These are phyloP conservation scores for Fusarium brevicatenulatum DNA, from an alignment of 2,329 filamentous ascomycete genomes.

Conservation along the genomic window DNA sequence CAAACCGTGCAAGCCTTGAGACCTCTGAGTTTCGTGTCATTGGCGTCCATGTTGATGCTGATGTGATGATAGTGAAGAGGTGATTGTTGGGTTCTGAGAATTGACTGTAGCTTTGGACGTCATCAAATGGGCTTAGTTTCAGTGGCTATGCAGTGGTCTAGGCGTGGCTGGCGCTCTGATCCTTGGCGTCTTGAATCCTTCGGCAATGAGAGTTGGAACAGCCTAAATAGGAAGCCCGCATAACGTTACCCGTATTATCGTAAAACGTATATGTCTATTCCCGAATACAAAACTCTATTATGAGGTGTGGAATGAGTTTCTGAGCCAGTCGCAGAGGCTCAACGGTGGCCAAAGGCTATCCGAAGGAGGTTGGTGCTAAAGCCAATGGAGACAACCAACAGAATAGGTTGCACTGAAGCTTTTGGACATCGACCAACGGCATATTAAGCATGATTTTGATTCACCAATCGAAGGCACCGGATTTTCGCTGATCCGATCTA, in stretches of 20 bases:
- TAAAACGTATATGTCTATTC: neutral
- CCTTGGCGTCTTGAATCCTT: neutral
- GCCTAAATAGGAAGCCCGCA: neutral
- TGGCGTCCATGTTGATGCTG: neutral
- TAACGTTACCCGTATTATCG: neutral
- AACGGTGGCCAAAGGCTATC: accelerated
- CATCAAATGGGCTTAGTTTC: neutral
- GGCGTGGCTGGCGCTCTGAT: neutral
- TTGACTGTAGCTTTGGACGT: neutral
- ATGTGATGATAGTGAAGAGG: neutral
- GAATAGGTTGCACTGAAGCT: neutral
- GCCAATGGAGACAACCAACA: too few relatives aligned
- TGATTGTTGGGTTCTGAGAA: neutral
- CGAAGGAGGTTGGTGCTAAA: too few relatives aligned
- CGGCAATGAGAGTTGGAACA: neutral
- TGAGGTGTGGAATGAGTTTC: neutral
- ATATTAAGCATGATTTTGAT: neutral
- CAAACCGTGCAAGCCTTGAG: constrained; percentile 16
- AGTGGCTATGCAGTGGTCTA: neutral
- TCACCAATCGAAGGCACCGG: neutral
- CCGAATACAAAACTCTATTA: neutral
- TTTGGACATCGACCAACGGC: neutral
- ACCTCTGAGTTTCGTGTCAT: neutral
- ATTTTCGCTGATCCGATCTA: neutral
- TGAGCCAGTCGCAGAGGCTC: too few relatives aligned